Percentiles rank a stretch among this genome's conserved stretches.
Evolutionary conservation across 2,329 filamentous ascomycete genomes (phyloP).

Genomic region (Trichoderma sp.): DNA sequence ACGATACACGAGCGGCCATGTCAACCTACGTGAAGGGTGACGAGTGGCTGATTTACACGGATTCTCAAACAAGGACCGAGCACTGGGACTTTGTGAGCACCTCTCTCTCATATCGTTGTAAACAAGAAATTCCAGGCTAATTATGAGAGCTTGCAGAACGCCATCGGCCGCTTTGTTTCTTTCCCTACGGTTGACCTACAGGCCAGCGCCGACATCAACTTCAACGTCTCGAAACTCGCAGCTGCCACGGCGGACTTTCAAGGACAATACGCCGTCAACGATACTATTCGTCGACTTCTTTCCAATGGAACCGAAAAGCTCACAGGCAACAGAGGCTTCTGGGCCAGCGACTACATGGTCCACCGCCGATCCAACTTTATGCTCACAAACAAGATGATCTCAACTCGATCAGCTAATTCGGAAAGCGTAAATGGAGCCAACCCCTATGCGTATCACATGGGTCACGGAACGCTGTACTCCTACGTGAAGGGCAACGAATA

Average conservation of each 20-base stretch:
- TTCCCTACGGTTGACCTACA: constrained; percentile 34
- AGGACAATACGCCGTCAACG: constrained; percentile 29
- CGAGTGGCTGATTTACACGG: constrained; percentile 35
- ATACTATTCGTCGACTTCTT: constrained; percentile 29
- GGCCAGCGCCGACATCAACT: constrained; percentile 35
- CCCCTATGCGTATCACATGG: constrained; percentile 34
- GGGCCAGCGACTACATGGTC: constrained; percentile 36
- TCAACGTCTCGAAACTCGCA: constrained; percentile 34
- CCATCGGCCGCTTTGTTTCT: constrained; percentile 34
- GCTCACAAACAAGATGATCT: constrained; percentile 34
- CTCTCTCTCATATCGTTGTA: neutral
- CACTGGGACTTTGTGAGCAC: constrained; percentile 34
- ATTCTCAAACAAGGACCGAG: constrained; percentile 29
- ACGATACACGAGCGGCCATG: constrained; percentile 31
- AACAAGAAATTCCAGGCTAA: neutral
- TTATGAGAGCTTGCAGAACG: constrained; percentile 28
- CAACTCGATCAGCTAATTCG: constrained; percentile 31
- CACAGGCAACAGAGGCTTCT: constrained; percentile 34
- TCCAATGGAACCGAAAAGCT: constrained; percentile 35
- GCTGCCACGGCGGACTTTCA: constrained; percentile 32
- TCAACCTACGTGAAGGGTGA: constrained; percentile 32
- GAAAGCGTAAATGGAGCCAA: constrained; percentile 35
- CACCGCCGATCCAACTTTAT: constrained; percentile 31
- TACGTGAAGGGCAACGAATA: constrained; percentile 36
- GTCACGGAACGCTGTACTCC: constrained; percentile 35